Evolutionary conservation across 2,329 filamentous ascomycete genomes (phyloP), one percentile per base, ranked within the genome.

Genomic region (Septoria petroselini): DNA sequence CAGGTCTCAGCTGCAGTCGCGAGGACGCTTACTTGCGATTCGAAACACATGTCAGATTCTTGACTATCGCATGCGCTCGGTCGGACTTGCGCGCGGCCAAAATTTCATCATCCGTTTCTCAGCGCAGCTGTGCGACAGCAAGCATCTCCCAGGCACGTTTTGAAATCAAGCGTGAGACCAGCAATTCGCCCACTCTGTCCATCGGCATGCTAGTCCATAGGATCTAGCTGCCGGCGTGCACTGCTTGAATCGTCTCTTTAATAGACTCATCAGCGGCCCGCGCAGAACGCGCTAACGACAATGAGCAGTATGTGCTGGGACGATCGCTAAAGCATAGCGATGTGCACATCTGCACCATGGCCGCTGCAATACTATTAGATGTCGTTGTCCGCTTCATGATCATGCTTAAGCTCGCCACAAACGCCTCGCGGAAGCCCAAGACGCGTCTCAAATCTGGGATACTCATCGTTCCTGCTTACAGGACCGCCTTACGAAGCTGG

Each of bases 391-490:
- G 41, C 34, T 33, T 18, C 34, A 34, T 34, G 25, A 34, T 21
- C 47, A 30, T 43, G 34, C 37, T 40, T 31, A 12, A 33, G 7
- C 29, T 19, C 25, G 15, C 29, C 41, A 50, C 34, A 31, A 25
- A 45, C 27, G 15, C 35, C 23, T 15, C 39, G 30, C 27, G 41
- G 48, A 41, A 52, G 38, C 37, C 30, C 12, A 41, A 38, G 38
- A 51, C 46, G 14, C 25, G 34, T 47, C 18, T 21, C 27, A 46
- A 31, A 31, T 17, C 11, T 12, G 14, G 35, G 29, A 41, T 35
- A 17, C 44, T 43, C 44, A 46, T 43, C 48, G 50, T 43, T 52
- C 50, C 50, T 52, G 50, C 40, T 40, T 47, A 45, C 41, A 34
- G 29, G 37, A 27, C 25, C 34, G 37, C 27, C 38, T 29, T n/a